These are phyloP conservation scores for Xylariaceae sp. DNA, from an alignment of 2,329 filamentous ascomycete genomes.

Conservation along the genomic window DNA sequence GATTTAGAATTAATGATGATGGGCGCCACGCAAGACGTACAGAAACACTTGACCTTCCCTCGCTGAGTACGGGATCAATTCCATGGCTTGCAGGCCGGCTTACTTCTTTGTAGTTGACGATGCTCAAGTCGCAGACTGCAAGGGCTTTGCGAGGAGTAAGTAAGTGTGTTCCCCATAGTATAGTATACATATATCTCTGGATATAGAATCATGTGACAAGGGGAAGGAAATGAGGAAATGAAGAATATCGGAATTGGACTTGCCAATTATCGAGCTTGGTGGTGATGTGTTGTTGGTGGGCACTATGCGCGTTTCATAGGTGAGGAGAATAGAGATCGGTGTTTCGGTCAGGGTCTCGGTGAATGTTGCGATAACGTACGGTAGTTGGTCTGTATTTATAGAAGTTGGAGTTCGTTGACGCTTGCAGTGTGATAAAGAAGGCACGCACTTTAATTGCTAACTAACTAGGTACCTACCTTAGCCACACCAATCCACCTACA, in stretches of 20 bases:
- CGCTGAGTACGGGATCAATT: conserved; percentile 69
- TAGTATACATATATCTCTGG: conserved; percentile 2
- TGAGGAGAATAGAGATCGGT: neutral
- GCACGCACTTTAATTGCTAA: too few species aligned
- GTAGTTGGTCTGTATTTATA: too few species aligned
- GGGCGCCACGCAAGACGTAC: conserved; percentile 45
- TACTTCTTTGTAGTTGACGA: neutral
- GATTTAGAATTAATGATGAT: too few species aligned
- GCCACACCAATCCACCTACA: too few species aligned
- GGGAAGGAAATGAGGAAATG: neutral
- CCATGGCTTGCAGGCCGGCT: conserved; percentile 39
- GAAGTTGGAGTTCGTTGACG: too few species aligned
- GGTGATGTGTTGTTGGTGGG: neutral
- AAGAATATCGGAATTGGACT: neutral
- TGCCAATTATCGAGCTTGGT: conserved; percentile 4
- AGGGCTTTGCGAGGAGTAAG: conserved; percentile 8
- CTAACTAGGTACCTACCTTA: too few species aligned
- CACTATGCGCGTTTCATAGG: neutral
- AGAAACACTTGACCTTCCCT: conserved; percentile 72
- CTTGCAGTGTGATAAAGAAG: too few species aligned
- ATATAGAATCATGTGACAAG: conserved; percentile 3
- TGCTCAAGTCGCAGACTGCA: conserved; percentile 9
- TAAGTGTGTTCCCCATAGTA: conserved; percentile 16
- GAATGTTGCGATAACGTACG: neutral
- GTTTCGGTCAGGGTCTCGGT: conserved; percentile 1